phyloP scores from a whole-genome alignment of 208 protist species.

The Lotmaria passim region DNA sequence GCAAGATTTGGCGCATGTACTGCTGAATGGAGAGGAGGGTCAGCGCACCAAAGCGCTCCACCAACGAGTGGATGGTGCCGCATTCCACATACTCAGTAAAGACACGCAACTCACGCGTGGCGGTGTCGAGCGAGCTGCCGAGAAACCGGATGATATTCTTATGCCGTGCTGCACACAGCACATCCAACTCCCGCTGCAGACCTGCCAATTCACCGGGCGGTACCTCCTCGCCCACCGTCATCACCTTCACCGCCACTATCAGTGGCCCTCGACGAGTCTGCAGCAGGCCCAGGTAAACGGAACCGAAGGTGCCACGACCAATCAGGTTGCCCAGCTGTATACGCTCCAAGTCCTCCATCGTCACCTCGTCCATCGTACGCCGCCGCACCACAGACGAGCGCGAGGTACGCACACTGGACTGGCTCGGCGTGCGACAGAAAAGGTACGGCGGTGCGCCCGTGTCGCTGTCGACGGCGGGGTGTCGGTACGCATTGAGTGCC shows the following conservation, averaged over 20 bases:
- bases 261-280: slow-evolving; percentile 44
- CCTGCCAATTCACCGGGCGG: slow-evolving; percentile 41
- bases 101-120: slow-evolving; percentile 53
- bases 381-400: slow-evolving; percentile 56
- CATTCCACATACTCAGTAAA: slow-evolving; percentile 86
- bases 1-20: slow-evolving; percentile 78
- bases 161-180: slow-evolving; percentile 61
- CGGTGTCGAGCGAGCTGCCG: slow-evolving; percentile 48
- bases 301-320: slow-evolving; percentile 68
- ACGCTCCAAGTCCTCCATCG: slow-evolving; percentile 43
- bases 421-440: slow-evolving; percentile 30
- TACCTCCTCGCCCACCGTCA: slow-evolving; percentile 44
- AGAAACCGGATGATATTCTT: slow-evolving; percentile 81
- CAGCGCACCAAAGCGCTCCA: slow-evolving; percentile 65
- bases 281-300: slow-evolving; percentile 59
- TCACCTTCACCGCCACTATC: slow-evolving; percentile 72
- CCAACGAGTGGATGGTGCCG: slow-evolving; percentile 62
- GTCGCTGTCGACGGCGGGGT: neutral
- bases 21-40: slow-evolving; percentile 66
- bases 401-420: slow-evolving; percentile 43
- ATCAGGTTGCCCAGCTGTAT: slow-evolving; percentile 59
- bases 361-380: slow-evolving; percentile 49
- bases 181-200: slow-evolving; percentile 65
- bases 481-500: slow-evolving; percentile 35
- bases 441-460: too few relatives aligned